Conservation (phyloP, 2,329 filamentous ascomycete species). For the Cordyceps cicadae region DNA sequence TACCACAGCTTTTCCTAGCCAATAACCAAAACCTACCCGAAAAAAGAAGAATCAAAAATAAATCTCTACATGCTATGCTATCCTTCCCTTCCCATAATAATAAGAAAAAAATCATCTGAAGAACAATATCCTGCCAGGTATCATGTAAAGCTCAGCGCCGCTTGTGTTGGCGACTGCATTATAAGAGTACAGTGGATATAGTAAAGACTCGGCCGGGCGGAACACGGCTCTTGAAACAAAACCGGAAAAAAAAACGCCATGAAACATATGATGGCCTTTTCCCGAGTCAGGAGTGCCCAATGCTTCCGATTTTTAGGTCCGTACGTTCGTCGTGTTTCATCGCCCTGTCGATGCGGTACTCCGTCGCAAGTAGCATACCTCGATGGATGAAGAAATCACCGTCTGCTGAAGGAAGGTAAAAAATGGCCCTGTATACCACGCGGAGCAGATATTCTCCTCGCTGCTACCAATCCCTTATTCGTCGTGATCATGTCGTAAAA, state of each 20-base stretch:
- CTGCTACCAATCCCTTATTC: no score
- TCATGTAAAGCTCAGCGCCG: neutral
- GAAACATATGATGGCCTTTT: neutral
- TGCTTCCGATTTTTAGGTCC: neutral
- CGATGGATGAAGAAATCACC: neutral
- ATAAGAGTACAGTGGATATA: neutral
- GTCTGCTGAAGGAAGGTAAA: neutral
- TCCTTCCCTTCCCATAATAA: neutral
- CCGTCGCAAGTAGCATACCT: neutral
- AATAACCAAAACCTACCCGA: neutral
- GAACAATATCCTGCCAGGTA: neutral
- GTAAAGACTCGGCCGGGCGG: neutral
- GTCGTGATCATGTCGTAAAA: neutral
- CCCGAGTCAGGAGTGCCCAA: neutral
- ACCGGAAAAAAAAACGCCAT: neutral
- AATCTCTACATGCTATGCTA: conserved; percentile 6
- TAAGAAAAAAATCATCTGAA: neutral
- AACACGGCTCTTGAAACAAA: neutral
- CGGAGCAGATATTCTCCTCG: no score
- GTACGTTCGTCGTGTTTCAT: conserved; percentile 4
- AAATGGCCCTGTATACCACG: neutral
- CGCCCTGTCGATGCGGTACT: neutral
- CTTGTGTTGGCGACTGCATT: neutral
- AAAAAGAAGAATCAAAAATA: neutral
- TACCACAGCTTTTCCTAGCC: neutral